phyloP scores from a whole-genome alignment of 2,329 filamentous ascomycete genomes.

The Ceratocystis papillata region DNA sequence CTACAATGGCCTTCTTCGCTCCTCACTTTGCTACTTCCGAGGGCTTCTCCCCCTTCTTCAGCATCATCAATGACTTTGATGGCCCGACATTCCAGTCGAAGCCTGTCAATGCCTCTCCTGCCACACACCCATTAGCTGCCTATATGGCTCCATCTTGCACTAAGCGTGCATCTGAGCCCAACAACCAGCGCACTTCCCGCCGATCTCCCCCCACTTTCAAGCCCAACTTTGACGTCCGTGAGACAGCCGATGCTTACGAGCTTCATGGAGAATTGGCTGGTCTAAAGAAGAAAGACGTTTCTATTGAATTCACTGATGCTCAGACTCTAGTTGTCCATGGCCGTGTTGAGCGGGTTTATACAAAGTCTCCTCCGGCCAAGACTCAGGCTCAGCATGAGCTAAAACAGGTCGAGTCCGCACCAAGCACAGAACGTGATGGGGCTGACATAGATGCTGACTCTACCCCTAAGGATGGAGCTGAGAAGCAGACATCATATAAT shows the following conservation, averaged over 20 bases:
- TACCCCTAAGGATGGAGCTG: slow-evolving; percentile 33
- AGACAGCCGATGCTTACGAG: slow-evolving; percentile 57
- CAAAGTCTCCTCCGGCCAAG: slow-evolving; percentile 31
- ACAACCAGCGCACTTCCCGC: slow-evolving; percentile 18
- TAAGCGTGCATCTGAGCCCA: background rate
- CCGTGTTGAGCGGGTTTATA: slow-evolving; percentile 53
- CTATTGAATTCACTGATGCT: slow-evolving; percentile 67
- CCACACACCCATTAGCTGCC: slow-evolving; percentile 5
- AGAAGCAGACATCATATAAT: background rate
- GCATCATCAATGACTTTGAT: slow-evolving; percentile 54
- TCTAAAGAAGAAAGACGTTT: slow-evolving; percentile 60
- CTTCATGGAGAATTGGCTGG: slow-evolving; percentile 73
- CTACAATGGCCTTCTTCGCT: slow-evolving; percentile 52
- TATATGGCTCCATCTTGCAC: background rate
- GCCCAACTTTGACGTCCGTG: slow-evolving; percentile 68
- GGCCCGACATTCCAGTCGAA: slow-evolving; percentile 37
- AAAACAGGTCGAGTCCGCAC: slow-evolving; percentile 28
- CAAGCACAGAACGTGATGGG: slow-evolving; percentile 35
- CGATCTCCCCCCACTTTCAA: slow-evolving; percentile 47
- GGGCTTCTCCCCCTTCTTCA: slow-evolving; percentile 51
- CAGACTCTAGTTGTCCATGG: slow-evolving; percentile 64
- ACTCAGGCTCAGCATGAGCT: background rate
- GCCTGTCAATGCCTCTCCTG: slow-evolving; percentile 9
- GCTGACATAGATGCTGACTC: slow-evolving; percentile 34
- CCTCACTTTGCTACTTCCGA: slow-evolving; percentile 41